Percentiles rank a stretch among this genome's conserved stretches.
Evolutionary conservation across 768 basidiomycete species (phyloP).

Genomic region (Trametes maxima): DNA sequence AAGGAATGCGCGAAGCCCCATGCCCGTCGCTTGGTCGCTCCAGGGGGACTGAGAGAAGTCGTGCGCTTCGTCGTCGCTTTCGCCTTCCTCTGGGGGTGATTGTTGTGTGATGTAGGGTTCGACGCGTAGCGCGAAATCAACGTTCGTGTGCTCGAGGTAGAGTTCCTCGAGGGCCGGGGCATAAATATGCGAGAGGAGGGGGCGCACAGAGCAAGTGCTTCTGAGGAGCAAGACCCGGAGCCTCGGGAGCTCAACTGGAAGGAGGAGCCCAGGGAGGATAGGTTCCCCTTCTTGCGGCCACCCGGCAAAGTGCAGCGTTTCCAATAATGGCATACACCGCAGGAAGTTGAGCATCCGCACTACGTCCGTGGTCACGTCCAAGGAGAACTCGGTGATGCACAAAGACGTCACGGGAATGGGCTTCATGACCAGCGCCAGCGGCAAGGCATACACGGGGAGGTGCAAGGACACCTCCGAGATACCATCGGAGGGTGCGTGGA

Average conservation of each 20-base stretch:
- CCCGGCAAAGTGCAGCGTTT: slow-evolving; percentile 59
- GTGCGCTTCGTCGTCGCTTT: slow-evolving; percentile 71
- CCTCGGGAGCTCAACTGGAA: slow-evolving; percentile 55
- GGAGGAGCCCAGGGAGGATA: slow-evolving; percentile 30
- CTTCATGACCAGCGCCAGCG: slow-evolving; percentile 43
- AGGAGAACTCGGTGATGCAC: slow-evolving; percentile 53
- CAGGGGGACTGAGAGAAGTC: slow-evolving; percentile 79
- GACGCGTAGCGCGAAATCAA: slow-evolving; percentile 47
- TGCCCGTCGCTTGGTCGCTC: slow-evolving; percentile 78
- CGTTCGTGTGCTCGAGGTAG: slow-evolving; percentile 67
- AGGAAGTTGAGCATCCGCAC: slow-evolving; percentile 62
- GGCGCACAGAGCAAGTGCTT: slow-evolving; percentile 62
- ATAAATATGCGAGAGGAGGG: slow-evolving; percentile 64
- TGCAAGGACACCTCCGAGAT: slow-evolving; percentile 42
- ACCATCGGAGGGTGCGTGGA: slow-evolving; percentile 13
- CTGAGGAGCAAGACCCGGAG: slow-evolving; percentile 60
- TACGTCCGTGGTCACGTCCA: slow-evolving; percentile 45
- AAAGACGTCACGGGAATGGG: slow-evolving; percentile 60
- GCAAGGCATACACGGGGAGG: slow-evolving; percentile 52
- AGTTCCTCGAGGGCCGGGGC: slow-evolving; percentile 62
- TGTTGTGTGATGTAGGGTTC: slow-evolving; percentile 27
- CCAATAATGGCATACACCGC: slow-evolving; percentile 58
- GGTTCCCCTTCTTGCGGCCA: slow-evolving; percentile 48
- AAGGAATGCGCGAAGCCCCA: slow-evolving; percentile 73
- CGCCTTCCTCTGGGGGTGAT: slow-evolving; percentile 53